Evolutionary conservation across 352 stramenopile species (phyloP).

Genomic region (Elongisporangium senticosum): DNA sequence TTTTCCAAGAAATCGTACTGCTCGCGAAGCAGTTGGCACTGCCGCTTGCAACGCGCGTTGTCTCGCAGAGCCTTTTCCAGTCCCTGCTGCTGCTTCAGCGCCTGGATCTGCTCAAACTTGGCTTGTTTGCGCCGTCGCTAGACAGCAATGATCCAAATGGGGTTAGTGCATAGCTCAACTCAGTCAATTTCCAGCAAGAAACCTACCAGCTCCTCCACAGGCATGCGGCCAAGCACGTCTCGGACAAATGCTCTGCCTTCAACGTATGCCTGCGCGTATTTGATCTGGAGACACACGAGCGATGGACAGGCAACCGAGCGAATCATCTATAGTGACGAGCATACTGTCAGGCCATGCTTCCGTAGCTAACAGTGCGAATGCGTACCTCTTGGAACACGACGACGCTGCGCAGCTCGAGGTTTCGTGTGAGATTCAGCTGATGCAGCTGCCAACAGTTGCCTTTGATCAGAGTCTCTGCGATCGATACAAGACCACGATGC

Average conservation of each 20-base stretch:
- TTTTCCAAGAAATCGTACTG: constrained; percentile 50
- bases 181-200: background rate
- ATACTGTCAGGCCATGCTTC: background rate
- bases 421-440: constrained; percentile 47
- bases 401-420: constrained; percentile 32
- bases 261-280: constrained; percentile 32
- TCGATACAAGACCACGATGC: constrained; percentile 21
- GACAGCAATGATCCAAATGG: background rate
- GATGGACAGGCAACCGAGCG: constrained; percentile 38
- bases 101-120: constrained; percentile 12
- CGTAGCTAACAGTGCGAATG: background rate
- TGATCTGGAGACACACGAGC: constrained; percentile 41
- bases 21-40: constrained; percentile 34
- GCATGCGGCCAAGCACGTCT: constrained; percentile 27
- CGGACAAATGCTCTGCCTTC: constrained; percentile 38
- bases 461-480: constrained; percentile 34
- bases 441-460: constrained; percentile 38
- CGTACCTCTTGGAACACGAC: constrained; percentile 38
- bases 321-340: constrained; percentile 25
- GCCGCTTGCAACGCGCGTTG: constrained; percentile 25
- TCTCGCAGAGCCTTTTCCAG: constrained; percentile 31
- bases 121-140: background rate
- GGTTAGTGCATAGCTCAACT: background rate
- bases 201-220: constrained; percentile 54
- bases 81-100: constrained; percentile 29